A percentile compares a stretch with the other conserved stretches of the same genome.
Evolutionary conservation across 805 yeast species (phyloP).

Genomic region (Nakazawaea ishiwadae): DNA sequence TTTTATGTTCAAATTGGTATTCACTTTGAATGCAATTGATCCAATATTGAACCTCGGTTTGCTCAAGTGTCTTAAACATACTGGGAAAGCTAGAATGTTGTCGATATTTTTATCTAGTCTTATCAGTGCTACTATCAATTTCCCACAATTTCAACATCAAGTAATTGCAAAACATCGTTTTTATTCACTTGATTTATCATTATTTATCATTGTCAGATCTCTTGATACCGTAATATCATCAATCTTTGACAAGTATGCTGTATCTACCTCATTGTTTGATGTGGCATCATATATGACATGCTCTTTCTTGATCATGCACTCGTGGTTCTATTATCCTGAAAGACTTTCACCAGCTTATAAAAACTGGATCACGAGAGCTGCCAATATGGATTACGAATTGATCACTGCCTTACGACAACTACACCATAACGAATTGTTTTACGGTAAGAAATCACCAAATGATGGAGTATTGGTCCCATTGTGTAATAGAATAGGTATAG

Average conservation of each 20-base stretch:
- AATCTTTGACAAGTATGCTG: slow-evolving; percentile 14
- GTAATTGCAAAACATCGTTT: slow-evolving; percentile 26
- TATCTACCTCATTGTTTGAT: slow-evolving; percentile 18
- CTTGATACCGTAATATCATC: slow-evolving; percentile 29
- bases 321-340: slow-evolving; percentile 34
- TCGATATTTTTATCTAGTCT: slow-evolving; percentile 28
- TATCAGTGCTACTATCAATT: slow-evolving; percentile 23
- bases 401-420: slow-evolving; percentile 27
- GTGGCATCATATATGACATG: slow-evolving; percentile 26
- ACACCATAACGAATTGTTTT: slow-evolving; percentile 26
- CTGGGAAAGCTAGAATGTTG: slow-evolving; percentile 12
- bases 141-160: slow-evolving; percentile 30
- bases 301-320: slow-evolving; percentile 30
- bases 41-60: slow-evolving; percentile 17
- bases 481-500: slow-evolving; percentile 30
- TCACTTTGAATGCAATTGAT: slow-evolving; percentile 28
- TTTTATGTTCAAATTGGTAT: slow-evolving; percentile 29
- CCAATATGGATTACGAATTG: slow-evolving; percentile 39
- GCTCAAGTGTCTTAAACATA: slow-evolving; percentile 5
- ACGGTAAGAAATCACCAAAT: slow-evolving; percentile 29
- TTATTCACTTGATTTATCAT: slow-evolving; percentile 31
- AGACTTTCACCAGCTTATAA: slow-evolving; percentile 38
- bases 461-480: slow-evolving; percentile 27
- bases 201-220: slow-evolving; percentile 32
- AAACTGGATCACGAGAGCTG: slow-evolving; percentile 45